Percentiles rank a stretch among this genome's conserved stretches.
Conservation (phyloP, 2,329 filamentous ascomycete species). For the Dactylellina haptotyla region DNA sequence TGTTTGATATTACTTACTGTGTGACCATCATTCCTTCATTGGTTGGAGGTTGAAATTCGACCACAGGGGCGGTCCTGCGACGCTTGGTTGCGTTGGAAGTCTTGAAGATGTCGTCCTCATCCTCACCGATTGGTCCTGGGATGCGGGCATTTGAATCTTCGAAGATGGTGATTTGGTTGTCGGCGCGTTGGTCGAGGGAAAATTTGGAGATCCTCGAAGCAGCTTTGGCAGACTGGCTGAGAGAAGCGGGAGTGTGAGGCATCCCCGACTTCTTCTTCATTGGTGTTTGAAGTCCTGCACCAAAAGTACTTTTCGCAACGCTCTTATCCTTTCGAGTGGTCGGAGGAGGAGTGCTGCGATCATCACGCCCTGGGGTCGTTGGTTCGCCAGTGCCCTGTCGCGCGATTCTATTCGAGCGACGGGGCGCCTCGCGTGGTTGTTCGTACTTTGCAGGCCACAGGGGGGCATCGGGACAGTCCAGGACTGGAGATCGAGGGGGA, state of each 20-base stretch:
- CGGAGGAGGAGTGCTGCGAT: slow-evolving; percentile 43
- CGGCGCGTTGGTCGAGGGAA: slow-evolving; percentile 38
- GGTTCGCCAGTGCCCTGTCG: slow-evolving; percentile 33
- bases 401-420: slow-evolving; percentile 44
- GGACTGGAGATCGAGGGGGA: slow-evolving; percentile 16
- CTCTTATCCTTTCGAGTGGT: slow-evolving; percentile 39
- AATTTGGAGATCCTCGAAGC: slow-evolving; percentile 49
- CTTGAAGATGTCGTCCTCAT: slow-evolving; percentile 48
- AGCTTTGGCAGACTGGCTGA: slow-evolving; percentile 41
- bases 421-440: slow-evolving; percentile 45
- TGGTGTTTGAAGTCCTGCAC: slow-evolving; percentile 21
- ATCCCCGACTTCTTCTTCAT: slow-evolving; percentile 40
- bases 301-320: slow-evolving; percentile 21
- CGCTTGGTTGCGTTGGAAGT: slow-evolving; percentile 9
- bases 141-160: slow-evolving; percentile 45
- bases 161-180: slow-evolving; percentile 44
- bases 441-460: slow-evolving; percentile 47
- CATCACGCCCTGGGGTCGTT: slow-evolving; percentile 34
- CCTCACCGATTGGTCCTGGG: slow-evolving; percentile 32
- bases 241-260: slow-evolving; percentile 34
- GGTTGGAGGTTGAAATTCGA: slow-evolving; percentile 15
- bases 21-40: slow-evolving; percentile 43
- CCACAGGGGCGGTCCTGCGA: neutral
- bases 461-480: slow-evolving; percentile 40
- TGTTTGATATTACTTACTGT: slow-evolving; percentile 31